These are phyloP conservation scores for Climacium dendroides DNA, from an alignment of 225 moss, liverwort and hornwort genomes.

Conservation along the genomic window DNA sequence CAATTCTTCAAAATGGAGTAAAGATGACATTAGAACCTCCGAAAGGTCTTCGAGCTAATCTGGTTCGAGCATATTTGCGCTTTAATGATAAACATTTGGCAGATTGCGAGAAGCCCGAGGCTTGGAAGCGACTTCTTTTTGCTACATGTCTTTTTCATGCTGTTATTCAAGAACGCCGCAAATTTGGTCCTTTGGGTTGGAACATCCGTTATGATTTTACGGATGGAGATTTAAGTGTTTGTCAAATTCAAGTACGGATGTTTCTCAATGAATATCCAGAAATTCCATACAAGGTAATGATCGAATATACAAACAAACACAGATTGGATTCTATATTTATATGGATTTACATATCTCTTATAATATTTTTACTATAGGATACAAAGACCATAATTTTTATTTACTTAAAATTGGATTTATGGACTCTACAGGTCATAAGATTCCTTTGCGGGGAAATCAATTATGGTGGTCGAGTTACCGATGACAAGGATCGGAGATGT, in stretches of 20 bases:
- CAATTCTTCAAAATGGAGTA: slow-evolving; percentile 80
- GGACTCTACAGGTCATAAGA: slow-evolving; percentile 42
- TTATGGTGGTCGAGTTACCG: slow-evolving; percentile 80
- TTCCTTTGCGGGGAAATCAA: slow-evolving; percentile 89
- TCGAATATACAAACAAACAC: background rate
- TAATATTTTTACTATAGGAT: rapidly evolving
- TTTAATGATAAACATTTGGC: slow-evolving; percentile 58
- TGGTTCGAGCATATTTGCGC: slow-evolving; percentile 63
- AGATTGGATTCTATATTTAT: background rate
- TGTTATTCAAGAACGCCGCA: slow-evolving; percentile 70
- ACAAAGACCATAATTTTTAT: background rate
- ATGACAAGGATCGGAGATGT: slow-evolving; percentile 78
- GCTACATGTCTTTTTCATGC: slow-evolving; percentile 80
- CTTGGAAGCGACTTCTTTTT: slow-evolving; percentile 70
- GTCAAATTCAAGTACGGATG: slow-evolving; percentile 75
- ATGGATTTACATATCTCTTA: background rate
- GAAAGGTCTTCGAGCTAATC: slow-evolving; percentile 69
- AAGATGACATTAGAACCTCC: slow-evolving; percentile 94
- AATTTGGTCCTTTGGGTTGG: slow-evolving; percentile 90
- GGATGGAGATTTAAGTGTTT: slow-evolving; percentile 69
- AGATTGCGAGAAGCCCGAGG: slow-evolving; percentile 63
- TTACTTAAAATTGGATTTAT: background rate
- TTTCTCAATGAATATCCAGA: slow-evolving; percentile 69
- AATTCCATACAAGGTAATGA: slow-evolving; percentile 64
- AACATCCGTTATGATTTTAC: slow-evolving; percentile 89